phyloP scores from a whole-genome alignment of 805 yeast genomes.

The Schwanniomyces polymorphus region DNA sequence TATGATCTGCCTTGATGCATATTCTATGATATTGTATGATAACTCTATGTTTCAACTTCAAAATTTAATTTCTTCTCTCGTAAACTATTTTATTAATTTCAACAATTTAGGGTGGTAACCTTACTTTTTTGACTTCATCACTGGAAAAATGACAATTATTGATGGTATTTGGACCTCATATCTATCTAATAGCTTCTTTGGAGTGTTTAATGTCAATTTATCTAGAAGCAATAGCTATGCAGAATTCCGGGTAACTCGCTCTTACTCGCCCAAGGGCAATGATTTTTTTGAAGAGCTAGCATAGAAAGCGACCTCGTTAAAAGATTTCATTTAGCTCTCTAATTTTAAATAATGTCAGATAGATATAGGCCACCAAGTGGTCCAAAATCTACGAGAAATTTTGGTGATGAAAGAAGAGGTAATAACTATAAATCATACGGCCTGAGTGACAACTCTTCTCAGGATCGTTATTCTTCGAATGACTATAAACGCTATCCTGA shows the following conservation, averaged over 20 bases:
- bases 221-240: not conserved
- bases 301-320: not conserved
- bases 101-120: not conserved
- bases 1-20: not conserved
- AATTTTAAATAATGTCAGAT: constrained; percentile 27
- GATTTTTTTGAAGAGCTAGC: not conserved
- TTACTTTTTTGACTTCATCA: not conserved
- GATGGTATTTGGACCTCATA: not conserved
- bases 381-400: constrained; percentile 21
- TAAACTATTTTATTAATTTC: not conserved
- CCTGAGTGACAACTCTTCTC: constrained; percentile 5
- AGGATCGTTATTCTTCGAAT: constrained; percentile 3
- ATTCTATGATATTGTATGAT: not conserved
- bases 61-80: not conserved
- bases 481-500: constrained; percentile 13
- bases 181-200: not conserved
- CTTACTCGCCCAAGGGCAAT: not conserved
- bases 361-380: constrained; percentile 31
- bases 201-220: not conserved
- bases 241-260: not conserved
- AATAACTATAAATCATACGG: constrained; percentile 10
- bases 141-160: not conserved
- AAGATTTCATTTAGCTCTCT: not conserved
- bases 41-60: not conserved
- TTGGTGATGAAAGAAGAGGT: constrained; percentile 8